Conservation (phyloP, 2,329 filamentous ascomycete genomes). For the Microsporum canis region DNA sequence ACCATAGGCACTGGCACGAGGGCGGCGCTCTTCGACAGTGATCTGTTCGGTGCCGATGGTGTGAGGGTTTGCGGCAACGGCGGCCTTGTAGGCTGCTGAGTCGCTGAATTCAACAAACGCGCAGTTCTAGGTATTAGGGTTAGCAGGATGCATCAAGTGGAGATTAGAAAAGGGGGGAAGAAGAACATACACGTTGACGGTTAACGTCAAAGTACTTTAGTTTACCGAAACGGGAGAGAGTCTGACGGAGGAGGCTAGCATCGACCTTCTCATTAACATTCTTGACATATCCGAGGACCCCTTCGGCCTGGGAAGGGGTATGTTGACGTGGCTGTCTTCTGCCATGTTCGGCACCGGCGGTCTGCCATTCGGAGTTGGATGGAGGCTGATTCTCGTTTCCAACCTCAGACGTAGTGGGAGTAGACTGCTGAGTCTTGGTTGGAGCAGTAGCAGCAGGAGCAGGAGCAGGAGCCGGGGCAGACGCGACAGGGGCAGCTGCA, state of each 20-base stretch:
- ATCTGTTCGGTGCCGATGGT: conserved; percentile 71
- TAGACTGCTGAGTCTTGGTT: conserved; percentile 20
- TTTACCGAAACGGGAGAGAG: conserved; percentile 59
- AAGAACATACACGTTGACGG: conserved; percentile 58
- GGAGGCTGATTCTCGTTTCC: conserved; percentile 73
- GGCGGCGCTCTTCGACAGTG: conserved; percentile 76
- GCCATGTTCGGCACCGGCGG: conserved; percentile 62
- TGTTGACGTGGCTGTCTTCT: conserved; percentile 72
- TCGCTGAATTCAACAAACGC: conserved; percentile 92
- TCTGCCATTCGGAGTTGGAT: conserved; percentile 70
- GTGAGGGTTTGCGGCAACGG: conserved; percentile 74
- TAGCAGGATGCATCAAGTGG: conserved; percentile 7
- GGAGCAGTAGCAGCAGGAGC: conserved; percentile 26
- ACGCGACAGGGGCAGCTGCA: conserved; percentile 23
- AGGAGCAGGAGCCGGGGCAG: conserved; percentile 23
- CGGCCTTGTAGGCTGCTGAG: conserved; percentile 68
- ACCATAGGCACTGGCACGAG: conserved; percentile 59
- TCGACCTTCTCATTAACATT: conserved; percentile 86
- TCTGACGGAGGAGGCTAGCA: conserved; percentile 57
- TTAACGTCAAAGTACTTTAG: conserved; percentile 54
- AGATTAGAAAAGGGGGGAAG: not conserved
- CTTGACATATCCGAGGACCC: conserved; percentile 82
- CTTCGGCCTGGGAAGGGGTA: conserved; percentile 51
- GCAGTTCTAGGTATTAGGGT: conserved; percentile 56
- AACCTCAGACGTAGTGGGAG: conserved; percentile 30